Evolutionary conservation across 352 stramenopile species (phyloP).

Genomic region (Thraustochytrium sp.): DNA sequence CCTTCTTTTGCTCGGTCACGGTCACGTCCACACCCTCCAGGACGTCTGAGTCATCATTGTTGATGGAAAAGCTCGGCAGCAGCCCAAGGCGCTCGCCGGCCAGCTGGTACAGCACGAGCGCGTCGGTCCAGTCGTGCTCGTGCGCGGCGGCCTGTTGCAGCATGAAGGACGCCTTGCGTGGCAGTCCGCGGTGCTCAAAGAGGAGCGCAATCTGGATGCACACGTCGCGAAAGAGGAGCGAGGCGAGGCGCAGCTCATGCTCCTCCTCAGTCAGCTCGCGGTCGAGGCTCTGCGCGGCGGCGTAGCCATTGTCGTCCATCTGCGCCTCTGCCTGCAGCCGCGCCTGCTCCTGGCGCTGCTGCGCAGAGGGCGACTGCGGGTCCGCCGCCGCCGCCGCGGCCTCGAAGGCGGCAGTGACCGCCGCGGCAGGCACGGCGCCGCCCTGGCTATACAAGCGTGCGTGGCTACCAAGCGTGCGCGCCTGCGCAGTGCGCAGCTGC

Average conservation of each 20-base stretch:
- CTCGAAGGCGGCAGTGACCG: no score
- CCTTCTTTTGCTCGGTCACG: not conserved
- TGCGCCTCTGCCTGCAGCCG: no score
- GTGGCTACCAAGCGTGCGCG: not conserved
- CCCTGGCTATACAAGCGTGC: not conserved
- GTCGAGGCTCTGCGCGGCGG: no score
- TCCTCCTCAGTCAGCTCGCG: not conserved
- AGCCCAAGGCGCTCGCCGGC: conserved; percentile 25
- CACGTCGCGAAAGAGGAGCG: conserved; percentile 28
- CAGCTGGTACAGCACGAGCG: conserved; percentile 3
- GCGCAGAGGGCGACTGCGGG: not conserved
- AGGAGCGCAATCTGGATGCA: conserved; percentile 26
- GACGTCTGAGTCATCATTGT: not conserved
- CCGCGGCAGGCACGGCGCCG: not conserved
- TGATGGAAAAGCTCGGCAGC: not conserved
- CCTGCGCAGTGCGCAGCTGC: not conserved
- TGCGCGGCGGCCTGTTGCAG: conserved; percentile 33
- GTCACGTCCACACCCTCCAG: not conserved
- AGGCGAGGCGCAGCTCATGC: not conserved
- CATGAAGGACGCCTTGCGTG: conserved; percentile 37
- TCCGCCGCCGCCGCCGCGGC: no score
- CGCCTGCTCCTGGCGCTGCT: not conserved
- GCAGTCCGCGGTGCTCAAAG: not conserved
- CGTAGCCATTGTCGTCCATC: no score
- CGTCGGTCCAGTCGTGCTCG: conserved; percentile 29